These are phyloP conservation scores for Zalaria sp. DNA, from an alignment of 2,329 filamentous ascomycete genomes.

Conservation along the genomic window DNA sequence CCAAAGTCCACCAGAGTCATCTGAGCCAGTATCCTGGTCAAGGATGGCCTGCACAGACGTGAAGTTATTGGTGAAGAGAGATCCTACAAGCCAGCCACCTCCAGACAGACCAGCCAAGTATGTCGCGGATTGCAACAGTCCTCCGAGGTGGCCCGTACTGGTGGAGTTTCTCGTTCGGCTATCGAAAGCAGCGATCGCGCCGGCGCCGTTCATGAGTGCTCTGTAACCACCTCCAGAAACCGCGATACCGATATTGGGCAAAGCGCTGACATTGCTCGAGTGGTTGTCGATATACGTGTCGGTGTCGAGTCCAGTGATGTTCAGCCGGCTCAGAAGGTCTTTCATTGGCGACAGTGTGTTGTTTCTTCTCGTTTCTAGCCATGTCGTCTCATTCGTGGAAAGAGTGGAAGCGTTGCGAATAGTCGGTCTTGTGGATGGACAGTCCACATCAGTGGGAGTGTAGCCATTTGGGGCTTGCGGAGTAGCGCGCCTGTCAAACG, in stretches of 20 bases:
- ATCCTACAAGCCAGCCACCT: slow-evolving; percentile 75
- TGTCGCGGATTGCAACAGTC: slow-evolving; percentile 65
- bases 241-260: slow-evolving; percentile 62
- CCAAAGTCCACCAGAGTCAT: slow-evolving; percentile 39
- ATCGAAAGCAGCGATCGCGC: slow-evolving; percentile 68
- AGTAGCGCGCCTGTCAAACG: slow-evolving; percentile 15
- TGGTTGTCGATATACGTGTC: slow-evolving; percentile 52
- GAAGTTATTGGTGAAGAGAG: slow-evolving; percentile 66
- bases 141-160: slow-evolving; percentile 55
- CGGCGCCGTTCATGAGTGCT: slow-evolving; percentile 73
- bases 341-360: slow-evolving; percentile 64
- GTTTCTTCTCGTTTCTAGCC: slow-evolving; percentile 57
- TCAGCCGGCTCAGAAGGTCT: slow-evolving; percentile 55
- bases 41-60: slow-evolving; percentile 48
- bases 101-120: slow-evolving; percentile 73
- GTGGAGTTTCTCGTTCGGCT: slow-evolving; percentile 51
- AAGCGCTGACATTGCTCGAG: slow-evolving; percentile 37
- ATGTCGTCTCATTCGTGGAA: slow-evolving; percentile 56
- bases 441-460: slow-evolving; percentile 51
- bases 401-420: slow-evolving; percentile 51
- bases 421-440: slow-evolving; percentile 53
- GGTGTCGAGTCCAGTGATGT: slow-evolving; percentile 69
- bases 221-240: slow-evolving; percentile 76
- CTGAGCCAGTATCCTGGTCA: slow-evolving; percentile 13
- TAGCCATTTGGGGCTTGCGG: slow-evolving; percentile 55